phyloP scores from a whole-genome alignment of 176 grass and related monocot species.

The Oropetium thomaeum region DNA sequence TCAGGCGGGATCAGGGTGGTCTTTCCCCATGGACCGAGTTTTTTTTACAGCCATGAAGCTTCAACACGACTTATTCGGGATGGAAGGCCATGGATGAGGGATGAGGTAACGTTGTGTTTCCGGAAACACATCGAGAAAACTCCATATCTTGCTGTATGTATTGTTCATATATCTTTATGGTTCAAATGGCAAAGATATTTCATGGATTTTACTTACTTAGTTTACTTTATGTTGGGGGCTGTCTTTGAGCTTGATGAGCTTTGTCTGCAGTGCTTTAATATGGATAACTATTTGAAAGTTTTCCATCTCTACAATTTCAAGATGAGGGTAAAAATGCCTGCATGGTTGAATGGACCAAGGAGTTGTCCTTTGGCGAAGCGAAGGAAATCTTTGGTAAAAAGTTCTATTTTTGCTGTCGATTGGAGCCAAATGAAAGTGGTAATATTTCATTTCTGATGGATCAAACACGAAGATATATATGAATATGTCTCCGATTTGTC shows the following conservation, averaged over 20 bases:
- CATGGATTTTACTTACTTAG: background rate
- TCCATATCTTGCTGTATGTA: background rate
- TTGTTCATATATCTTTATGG: background rate
- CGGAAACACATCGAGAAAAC: background rate
- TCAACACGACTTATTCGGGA: too few relatives aligned
- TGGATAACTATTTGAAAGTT: background rate
- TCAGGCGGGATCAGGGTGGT: too few relatives aligned
- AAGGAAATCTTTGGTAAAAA: constrained; percentile 23
- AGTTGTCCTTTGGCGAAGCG: constrained; percentile 18
- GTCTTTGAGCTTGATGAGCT: background rate
- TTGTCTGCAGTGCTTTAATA: background rate
- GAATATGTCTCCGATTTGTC: background rate
- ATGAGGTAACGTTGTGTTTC: constrained; percentile 23
- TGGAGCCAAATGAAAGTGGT: constrained; percentile 7
- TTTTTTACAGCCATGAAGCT: too few relatives aligned
- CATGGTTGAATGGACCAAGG: background rate
- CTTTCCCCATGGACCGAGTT: too few relatives aligned
- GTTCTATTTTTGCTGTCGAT: background rate
- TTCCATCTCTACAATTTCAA: constrained; percentile 31
- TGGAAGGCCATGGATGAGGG: constrained; percentile 5
- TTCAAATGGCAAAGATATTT: background rate
- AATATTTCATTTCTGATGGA: background rate
- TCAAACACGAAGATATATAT: background rate
- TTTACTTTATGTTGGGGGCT: background rate
- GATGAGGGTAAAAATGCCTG: background rate